Evolutionary conservation across 192 early-diverging fungal genomes (phyloP).

Genomic region (Rhizophagus sp.): DNA sequence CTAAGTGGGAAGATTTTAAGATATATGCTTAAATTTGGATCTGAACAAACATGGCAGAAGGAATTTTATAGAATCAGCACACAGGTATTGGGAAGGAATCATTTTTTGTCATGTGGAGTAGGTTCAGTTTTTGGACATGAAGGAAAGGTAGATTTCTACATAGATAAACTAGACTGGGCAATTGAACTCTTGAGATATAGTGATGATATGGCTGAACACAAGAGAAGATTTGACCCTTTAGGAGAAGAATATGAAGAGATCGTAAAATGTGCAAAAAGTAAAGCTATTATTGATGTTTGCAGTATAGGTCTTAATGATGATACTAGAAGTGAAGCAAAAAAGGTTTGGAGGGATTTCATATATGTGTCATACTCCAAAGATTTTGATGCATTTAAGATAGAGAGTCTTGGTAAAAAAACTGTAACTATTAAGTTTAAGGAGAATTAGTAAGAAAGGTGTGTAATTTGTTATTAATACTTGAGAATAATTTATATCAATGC

Average conservation of each 20-base stretch:
- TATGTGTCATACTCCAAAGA: too few species aligned
- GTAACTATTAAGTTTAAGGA: too few species aligned
- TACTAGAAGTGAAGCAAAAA: too few species aligned
- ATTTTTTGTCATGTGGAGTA: slow-evolving; percentile 32
- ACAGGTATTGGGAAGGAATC: background rate
- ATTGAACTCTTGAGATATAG: slow-evolving; percentile 40
- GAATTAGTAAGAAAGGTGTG: too few species aligned
- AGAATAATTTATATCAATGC: too few species aligned
- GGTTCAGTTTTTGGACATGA: slow-evolving; percentile 35
- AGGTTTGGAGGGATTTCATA: too few species aligned
- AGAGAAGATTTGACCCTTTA: slow-evolving; percentile 4
- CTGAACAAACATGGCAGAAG: slow-evolving; percentile 8
- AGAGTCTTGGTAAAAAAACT: too few species aligned
- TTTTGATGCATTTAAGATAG: too few species aligned
- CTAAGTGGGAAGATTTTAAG: slow-evolving; percentile 1
- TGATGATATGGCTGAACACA: slow-evolving; percentile 24
- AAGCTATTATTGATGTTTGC: too few species aligned
- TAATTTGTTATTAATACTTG: too few species aligned
- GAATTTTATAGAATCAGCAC: background rate
- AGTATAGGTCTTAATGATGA: too few species aligned
- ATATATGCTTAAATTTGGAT: background rate
- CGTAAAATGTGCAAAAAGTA: background rate
- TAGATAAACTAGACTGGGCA: slow-evolving; percentile 31
- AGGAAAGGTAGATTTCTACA: slow-evolving; percentile 36
- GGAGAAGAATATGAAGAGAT: slow-evolving; percentile 6